Evolutionary conservation across 1,284 basidiomycete species (phyloP).

Genomic region (Cutaneotrichosporon arboriforme): DNA sequence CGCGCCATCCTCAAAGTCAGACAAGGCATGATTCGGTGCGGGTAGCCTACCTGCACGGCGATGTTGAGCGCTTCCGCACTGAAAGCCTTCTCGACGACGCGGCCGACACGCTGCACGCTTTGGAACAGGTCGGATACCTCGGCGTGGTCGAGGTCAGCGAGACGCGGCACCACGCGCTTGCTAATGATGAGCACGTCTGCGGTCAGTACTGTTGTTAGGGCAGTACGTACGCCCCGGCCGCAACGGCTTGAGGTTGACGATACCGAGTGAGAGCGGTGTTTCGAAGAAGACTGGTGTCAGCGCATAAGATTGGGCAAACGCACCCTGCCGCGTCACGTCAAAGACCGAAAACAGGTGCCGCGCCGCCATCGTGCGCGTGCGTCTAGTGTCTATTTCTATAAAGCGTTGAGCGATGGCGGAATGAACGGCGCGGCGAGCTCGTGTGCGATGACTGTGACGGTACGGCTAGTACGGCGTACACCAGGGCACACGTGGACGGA

Average conservation of each 20-base stretch:
- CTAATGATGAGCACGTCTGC: slow-evolving; percentile 85
- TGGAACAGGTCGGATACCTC: slow-evolving; percentile 74
- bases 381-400: not conserved
- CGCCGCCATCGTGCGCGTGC: not conserved
- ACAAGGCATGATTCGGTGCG: not conserved
- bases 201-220: not conserved
- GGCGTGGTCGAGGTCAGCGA: slow-evolving; percentile 62
- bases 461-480: no score
- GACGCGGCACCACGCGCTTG: slow-evolving; percentile 64
- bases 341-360: slow-evolving; percentile 66
- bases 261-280: slow-evolving; percentile 64
- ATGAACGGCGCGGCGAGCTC: not conserved
- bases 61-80: slow-evolving; percentile 60
- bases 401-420: not conserved
- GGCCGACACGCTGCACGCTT: slow-evolving; percentile 57
- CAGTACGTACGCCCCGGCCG: slow-evolving; percentile 77
- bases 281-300: slow-evolving; percentile 60
- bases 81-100: slow-evolving; percentile 47
- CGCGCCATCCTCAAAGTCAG: slow-evolving; percentile 65
- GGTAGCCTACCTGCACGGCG: slow-evolving; percentile 65
- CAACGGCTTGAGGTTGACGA: slow-evolving; percentile 89
- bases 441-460: not conserved
- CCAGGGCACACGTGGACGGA: not conserved
- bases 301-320: not conserved
- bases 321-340: slow-evolving; percentile 68